phyloP scores from a whole-genome alignment of 2,329 filamentous ascomycete species.

The Claviceps pusilla region DNA sequence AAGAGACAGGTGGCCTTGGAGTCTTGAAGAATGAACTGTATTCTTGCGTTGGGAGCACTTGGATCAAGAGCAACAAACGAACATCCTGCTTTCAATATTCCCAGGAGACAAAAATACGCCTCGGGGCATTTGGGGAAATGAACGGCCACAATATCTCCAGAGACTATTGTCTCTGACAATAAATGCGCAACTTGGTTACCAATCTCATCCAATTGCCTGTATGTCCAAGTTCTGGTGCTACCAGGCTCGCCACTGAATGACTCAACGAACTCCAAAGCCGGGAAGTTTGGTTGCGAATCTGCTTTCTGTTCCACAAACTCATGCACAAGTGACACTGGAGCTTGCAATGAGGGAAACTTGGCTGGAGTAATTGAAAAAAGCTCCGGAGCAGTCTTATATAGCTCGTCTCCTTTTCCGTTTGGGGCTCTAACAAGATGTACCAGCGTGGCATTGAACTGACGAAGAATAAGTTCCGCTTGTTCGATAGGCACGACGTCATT shows the following conservation, averaged over 20 bases:
- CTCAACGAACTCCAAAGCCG: conserved; percentile 62
- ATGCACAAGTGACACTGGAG: conserved; percentile 50
- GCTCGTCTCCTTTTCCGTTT: conserved; percentile 23
- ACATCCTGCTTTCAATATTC: conserved; percentile 68
- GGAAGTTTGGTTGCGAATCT: conserved; percentile 35
- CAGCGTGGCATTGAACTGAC: conserved; percentile 59
- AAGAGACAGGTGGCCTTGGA: conserved; percentile 52
- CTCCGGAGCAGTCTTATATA: conserved; percentile 16
- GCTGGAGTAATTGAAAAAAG: conserved; percentile 55
- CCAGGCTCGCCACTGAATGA: conserved; percentile 32
- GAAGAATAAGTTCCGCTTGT: conserved; percentile 52
- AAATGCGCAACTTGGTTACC: conserved; percentile 60
- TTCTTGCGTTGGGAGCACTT: conserved; percentile 54
- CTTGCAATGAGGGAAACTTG: conserved; percentile 38
- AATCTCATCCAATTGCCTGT: conserved; percentile 51
- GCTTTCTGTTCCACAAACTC: conserved; percentile 60
- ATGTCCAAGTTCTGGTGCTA: conserved; percentile 51
- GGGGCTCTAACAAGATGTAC: conserved; percentile 38
- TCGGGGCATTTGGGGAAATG: conserved; percentile 78
- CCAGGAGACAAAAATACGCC: conserved; percentile 68
- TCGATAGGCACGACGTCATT: conserved; percentile 48
- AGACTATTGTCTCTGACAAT: conserved; percentile 32
- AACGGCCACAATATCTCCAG: conserved; percentile 53
- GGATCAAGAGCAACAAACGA: conserved; percentile 71
- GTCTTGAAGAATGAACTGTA: conserved; percentile 63